phyloP scores from a whole-genome alignment of 352 stramenopile species.

The Globisporangium lucens region DNA sequence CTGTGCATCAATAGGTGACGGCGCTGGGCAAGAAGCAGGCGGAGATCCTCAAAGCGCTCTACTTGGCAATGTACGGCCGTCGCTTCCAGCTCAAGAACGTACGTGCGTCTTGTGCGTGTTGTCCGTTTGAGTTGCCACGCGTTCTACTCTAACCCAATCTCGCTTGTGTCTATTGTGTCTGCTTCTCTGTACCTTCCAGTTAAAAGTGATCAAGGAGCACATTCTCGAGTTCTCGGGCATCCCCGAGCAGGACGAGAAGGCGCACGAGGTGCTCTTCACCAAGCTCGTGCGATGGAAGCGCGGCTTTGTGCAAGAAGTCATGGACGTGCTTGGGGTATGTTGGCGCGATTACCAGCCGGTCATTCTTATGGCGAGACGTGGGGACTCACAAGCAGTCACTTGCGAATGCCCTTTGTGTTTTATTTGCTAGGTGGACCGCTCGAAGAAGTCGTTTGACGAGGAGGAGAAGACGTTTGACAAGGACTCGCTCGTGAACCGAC shows the following conservation, averaged over 20 bases:
- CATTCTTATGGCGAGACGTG: background rate
- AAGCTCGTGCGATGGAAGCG: constrained; percentile 74
- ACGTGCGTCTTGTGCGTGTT: constrained; percentile 13
- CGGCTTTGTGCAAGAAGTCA: constrained; percentile 68
- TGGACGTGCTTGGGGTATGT: constrained; percentile 72
- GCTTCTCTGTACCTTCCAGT: constrained; percentile 21
- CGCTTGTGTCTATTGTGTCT: background rate
- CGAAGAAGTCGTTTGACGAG: constrained; percentile 83
- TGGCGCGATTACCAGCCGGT: background rate
- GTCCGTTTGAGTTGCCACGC: background rate
- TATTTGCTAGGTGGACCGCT: constrained; percentile 65
- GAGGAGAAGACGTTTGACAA: constrained; percentile 54
- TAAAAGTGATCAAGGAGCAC: constrained; percentile 79
- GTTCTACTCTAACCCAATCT: background rate
- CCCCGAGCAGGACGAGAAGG: constrained; percentile 61
- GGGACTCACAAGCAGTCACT: background rate
- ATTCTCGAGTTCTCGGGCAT: constrained; percentile 77
- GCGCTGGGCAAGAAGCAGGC: constrained; percentile 67
- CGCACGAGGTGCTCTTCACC: constrained; percentile 45
- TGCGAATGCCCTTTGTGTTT: background rate
- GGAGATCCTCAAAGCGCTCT: constrained; percentile 78
- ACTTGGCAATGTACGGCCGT: constrained; percentile 72
- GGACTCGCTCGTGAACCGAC: constrained; percentile 55
- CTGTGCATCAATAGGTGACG: constrained; percentile 34
- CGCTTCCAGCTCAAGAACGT: constrained; percentile 82